Evolutionary conservation across 2,329 filamentous ascomycete species (phyloP).

Genomic region (Alternaria postmessia): DNA sequence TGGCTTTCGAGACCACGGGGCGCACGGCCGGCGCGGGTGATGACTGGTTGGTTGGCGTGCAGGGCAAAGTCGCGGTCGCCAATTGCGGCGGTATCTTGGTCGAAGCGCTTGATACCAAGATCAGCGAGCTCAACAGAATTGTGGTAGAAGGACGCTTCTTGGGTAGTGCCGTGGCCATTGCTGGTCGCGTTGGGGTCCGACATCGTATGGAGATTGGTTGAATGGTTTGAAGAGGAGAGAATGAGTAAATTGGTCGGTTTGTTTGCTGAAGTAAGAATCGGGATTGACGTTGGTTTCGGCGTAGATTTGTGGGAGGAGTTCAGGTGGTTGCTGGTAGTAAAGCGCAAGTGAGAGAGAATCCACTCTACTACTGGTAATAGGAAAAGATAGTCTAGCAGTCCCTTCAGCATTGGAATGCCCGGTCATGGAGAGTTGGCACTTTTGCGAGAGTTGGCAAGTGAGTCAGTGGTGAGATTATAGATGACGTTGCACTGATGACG

Average conservation of each 20-base stretch:
- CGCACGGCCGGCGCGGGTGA: conserved; percentile 31
- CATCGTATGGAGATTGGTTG: neutral
- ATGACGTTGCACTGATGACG: neutral
- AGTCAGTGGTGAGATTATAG: neutral
- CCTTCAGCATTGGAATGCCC: neutral
- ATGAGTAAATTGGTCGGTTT: neutral
- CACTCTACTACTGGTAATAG: neutral
- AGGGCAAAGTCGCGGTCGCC: conserved; percentile 41
- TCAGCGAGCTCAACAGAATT: conserved; percentile 35
- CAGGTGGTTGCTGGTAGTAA: neutral
- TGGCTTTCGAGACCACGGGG: conserved; percentile 37
- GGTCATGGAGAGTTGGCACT: neutral
- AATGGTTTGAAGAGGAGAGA: neutral
- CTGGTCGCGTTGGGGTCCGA: neutral
- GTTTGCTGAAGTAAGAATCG: neutral
- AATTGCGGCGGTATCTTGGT: conserved; percentile 41
- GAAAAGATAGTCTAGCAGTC: neutral
- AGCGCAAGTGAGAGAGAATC: conserved; percentile 2
- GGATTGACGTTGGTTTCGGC: neutral
- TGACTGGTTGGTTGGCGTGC: conserved; percentile 17
- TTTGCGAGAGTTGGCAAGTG: neutral
- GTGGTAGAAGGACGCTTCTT: conserved; percentile 17
- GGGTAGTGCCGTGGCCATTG: neutral
- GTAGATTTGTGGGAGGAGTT: neutral
- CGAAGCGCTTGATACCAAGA: conserved; percentile 40